These are phyloP conservation scores for Smallanthus sonchifolius DNA, from an alignment of 129 eudicot species.

Conservation along the genomic window DNA sequence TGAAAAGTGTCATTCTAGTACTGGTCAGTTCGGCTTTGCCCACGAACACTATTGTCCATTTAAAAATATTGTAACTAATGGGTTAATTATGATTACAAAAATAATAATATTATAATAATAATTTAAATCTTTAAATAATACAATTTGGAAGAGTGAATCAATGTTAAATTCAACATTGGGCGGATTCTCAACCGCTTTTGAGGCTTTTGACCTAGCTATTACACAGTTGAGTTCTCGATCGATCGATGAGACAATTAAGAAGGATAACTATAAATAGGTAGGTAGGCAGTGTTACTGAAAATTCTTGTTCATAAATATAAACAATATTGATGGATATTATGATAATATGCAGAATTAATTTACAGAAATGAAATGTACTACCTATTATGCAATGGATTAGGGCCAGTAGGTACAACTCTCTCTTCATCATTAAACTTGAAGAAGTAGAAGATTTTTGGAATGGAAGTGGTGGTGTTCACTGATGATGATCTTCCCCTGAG, in stretches of 20 bases:
- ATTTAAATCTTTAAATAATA: neutral
- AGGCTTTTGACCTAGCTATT: neutral
- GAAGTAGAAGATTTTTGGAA: conserved; percentile 21
- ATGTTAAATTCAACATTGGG: neutral
- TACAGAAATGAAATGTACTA: neutral
- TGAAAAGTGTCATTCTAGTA: neutral
- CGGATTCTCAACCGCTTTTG: neutral
- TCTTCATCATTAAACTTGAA: conserved; percentile 34
- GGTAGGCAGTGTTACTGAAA: neutral
- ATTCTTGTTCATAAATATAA: neutral
- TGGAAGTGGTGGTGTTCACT: conserved; percentile 10
- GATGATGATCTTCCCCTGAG: conserved; percentile 22
- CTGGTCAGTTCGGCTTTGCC: neutral
- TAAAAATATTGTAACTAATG: neutral
- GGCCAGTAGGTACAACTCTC: conserved; percentile 39
- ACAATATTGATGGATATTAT: too few species aligned
- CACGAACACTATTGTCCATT: neutral
- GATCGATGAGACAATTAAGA: neutral
- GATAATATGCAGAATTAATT: neutral
- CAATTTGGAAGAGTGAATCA: neutral
- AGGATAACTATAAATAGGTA: neutral
- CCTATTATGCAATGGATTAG: conserved; percentile 43
- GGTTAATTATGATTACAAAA: neutral
- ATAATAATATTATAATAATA: neutral
- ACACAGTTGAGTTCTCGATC: too few species aligned